A percentile compares a stretch with the other conserved stretches of the same genome.
phyloP scores from a whole-genome alignment of 805 yeast genomes.

The Wickerhamiella vanderwaltii region DNA sequence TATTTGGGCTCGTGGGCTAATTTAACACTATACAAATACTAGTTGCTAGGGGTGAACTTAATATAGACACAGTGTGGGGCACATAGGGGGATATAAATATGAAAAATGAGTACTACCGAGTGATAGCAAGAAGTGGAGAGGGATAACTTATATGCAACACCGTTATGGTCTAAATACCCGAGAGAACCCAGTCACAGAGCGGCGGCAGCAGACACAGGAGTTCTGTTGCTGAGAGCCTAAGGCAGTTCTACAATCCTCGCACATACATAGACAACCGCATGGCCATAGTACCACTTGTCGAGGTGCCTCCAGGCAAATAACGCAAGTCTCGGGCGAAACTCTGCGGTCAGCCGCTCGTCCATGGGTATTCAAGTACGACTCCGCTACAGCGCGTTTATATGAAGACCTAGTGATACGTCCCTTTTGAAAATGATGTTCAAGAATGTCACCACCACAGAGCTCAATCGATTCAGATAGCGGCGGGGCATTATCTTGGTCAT shows the following conservation, averaged over 20 bases:
- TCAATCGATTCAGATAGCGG: not conserved
- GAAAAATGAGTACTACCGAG: no score
- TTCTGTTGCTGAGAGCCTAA: conserved; percentile 60
- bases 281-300: conserved; percentile 86
- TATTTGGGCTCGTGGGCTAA: no score
- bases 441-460: conserved; percentile 1
- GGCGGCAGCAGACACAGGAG: conserved; percentile 77
- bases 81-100: no score
- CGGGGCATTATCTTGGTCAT: not conserved
- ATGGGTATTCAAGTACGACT: not conserved
- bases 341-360: not conserved
- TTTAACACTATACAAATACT: no score
- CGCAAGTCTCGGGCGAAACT: conserved; percentile 36
- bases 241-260: conserved; percentile 70
- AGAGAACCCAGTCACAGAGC: conserved; percentile 55
- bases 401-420: not conserved
- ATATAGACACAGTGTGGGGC: no score
- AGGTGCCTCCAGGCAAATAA: conserved; percentile 63
- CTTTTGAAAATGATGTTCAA: not conserved
- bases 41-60: no score
- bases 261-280: conserved; percentile 76
- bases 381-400: not conserved
- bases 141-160: no score
- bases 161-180: conserved; percentile 40
- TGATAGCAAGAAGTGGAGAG: no score